A percentile compares a stretch with the other conserved stretches of the same genome.
Conservation (phyloP, 2,329 filamentous ascomycete species). For the Sporothrix humicola region DNA sequence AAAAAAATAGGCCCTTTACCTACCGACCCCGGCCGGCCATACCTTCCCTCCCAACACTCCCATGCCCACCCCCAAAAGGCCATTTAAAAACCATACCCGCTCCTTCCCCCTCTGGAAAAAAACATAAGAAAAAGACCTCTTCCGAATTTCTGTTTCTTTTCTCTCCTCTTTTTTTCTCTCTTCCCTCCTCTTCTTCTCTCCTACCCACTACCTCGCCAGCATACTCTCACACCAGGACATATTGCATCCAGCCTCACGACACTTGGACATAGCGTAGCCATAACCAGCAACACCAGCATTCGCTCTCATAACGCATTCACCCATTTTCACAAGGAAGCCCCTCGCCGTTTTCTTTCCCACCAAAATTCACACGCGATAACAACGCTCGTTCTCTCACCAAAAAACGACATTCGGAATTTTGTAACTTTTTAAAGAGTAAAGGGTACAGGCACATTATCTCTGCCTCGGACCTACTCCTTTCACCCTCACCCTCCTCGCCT, state of each 20-base stretch:
- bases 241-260: not conserved
- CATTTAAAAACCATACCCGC: constrained; percentile 39
- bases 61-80: constrained; percentile 18
- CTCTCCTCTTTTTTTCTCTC: constrained; percentile 13
- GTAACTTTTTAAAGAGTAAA: not conserved
- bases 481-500: constrained; percentile 14
- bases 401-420: not conserved
- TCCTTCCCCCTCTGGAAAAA: constrained; percentile 34
- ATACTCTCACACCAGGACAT: constrained; percentile 1
- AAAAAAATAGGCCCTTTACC: constrained; percentile 34
- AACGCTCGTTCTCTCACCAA: not conserved
- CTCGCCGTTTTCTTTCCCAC: not conserved
- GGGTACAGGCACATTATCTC: not conserved
- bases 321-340: not conserved
- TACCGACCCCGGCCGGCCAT: constrained; percentile 37
- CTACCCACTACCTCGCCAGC: not conserved
- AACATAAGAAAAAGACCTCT: constrained; percentile 26
- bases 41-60: constrained; percentile 21
- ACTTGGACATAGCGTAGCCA: not conserved
- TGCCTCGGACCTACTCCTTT: not conserved
- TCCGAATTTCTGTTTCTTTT: constrained; percentile 22
- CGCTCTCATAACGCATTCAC: not conserved
- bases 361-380: not conserved
- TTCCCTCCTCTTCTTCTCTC: not conserved
- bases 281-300: not conserved